Evolutionary conservation across 2,329 filamentous ascomycete genomes (phyloP).

Genomic region (Ceratocystis ficicola): DNA sequence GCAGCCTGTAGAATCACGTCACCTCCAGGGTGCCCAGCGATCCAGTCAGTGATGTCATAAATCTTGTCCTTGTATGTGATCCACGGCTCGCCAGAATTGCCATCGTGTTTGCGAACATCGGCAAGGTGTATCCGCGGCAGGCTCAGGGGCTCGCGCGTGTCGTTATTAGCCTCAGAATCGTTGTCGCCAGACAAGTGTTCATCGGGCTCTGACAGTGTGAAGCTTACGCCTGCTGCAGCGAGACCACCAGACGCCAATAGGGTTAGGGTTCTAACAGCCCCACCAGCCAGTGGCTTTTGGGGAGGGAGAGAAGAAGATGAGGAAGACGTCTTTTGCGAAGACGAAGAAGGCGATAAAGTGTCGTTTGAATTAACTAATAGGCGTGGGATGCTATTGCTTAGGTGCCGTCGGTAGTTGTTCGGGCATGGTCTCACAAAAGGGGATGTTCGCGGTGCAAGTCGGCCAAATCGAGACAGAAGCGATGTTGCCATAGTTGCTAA

Average conservation of each 20-base stretch:
- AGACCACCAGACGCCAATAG: constrained; percentile 21
- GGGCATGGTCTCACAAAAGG: constrained; percentile 19
- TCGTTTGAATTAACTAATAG: constrained; percentile 1
- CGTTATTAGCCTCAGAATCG: not conserved
- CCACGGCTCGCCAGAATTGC: constrained; percentile 45
- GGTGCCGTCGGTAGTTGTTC: constrained; percentile 14
- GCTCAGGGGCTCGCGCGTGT: constrained; percentile 30
- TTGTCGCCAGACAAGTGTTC: not conserved
- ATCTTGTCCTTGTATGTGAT: constrained; percentile 52
- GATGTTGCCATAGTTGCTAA: constrained; percentile 22
- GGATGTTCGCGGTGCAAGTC: constrained; percentile 10
- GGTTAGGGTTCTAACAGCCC: constrained; percentile 21
- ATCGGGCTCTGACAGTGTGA: constrained; percentile 16
- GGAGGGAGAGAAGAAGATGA: not conserved
- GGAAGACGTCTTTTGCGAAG: not conserved
- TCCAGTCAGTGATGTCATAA: constrained; percentile 60
- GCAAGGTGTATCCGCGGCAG: constrained; percentile 40
- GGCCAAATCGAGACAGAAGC: constrained; percentile 21
- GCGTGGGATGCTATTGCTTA: not conserved
- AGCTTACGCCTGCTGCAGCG: constrained; percentile 14
- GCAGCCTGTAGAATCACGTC: constrained; percentile 56
- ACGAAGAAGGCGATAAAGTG: not conserved
- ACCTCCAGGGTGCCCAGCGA: constrained; percentile 52
- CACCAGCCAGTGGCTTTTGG: not conserved
- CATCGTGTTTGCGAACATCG: constrained; percentile 43